These are phyloP conservation scores for Wickerhamiella qilinensis DNA, from an alignment of 805 yeast species.

Conservation along the genomic window DNA sequence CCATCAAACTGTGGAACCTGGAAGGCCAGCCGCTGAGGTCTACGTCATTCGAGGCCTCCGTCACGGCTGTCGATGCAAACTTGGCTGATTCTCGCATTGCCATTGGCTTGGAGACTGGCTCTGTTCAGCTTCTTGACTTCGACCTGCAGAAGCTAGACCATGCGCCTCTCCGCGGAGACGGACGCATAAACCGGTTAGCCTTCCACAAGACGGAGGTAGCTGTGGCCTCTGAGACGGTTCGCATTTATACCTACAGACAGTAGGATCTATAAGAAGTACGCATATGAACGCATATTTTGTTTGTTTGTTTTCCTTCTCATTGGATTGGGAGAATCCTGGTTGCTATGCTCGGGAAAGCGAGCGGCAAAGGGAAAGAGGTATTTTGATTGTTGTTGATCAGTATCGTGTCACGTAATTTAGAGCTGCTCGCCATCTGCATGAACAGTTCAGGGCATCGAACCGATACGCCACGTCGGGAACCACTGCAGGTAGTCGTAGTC, in stretches of 20 bases:
- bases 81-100: slow-evolving; percentile 1
- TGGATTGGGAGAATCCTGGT: too few species aligned
- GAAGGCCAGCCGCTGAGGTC: slow-evolving; percentile 11
- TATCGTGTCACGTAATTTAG: too few species aligned
- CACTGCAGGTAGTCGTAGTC: slow-evolving; percentile 37
- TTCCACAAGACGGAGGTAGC: slow-evolving; percentile 2
- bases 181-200: slow-evolving; percentile 11
- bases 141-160: not conserved
- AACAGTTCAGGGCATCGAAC: too few species aligned
- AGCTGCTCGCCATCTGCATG: too few species aligned
- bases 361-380: too few species aligned
- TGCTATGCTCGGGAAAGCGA: too few species aligned
- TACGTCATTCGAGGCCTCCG: slow-evolving; percentile 7
- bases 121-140: slow-evolving; percentile 3
- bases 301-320: too few species aligned
- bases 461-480: slow-evolving; percentile 40
- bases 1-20: slow-evolving; percentile 31
- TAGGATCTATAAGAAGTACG: too few species aligned
- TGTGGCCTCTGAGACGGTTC: slow-evolving; percentile 6
- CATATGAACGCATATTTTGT: too few species aligned
- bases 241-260: not conserved
- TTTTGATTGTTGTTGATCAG: too few species aligned
- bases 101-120: slow-evolving; percentile 15
- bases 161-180: slow-evolving; percentile 4
- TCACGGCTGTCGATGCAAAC: slow-evolving; percentile 12